Percentiles rank a stretch among this genome's conserved stretches.
Evolutionary conservation across 768 basidiomycete species (phyloP).

Genomic region (Xerocomellus amylosporus): DNA sequence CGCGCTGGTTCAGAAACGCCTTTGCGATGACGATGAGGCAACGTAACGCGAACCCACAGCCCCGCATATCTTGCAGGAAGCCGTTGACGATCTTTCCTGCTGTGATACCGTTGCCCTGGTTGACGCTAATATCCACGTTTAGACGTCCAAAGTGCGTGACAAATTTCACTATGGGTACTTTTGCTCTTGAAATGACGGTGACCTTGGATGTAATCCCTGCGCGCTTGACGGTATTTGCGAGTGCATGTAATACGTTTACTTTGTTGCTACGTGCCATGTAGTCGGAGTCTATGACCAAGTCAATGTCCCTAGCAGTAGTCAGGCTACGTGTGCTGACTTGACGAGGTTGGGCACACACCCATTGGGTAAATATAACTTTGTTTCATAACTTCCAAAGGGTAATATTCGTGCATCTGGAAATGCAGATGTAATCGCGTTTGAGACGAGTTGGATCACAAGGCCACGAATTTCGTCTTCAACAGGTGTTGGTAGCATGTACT

Average conservation of each 20-base stretch:
- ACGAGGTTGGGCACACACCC: slow-evolving; percentile 56
- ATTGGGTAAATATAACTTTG: slow-evolving; percentile 87
- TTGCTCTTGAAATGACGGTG: slow-evolving; percentile 87
- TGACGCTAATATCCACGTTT: slow-evolving; percentile 91
- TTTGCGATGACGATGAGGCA: slow-evolving; percentile 87
- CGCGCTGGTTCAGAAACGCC: slow-evolving; percentile 81
- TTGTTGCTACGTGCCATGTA: slow-evolving; percentile 71
- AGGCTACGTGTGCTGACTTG: slow-evolving; percentile 6
- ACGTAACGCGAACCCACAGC: slow-evolving; percentile 64
- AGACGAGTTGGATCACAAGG: slow-evolving; percentile 67
- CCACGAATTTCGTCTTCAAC: slow-evolving; percentile 84
- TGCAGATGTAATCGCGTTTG: slow-evolving; percentile 53
- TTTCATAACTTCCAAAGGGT: slow-evolving; percentile 92
- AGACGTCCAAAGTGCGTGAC: slow-evolving; percentile 76
- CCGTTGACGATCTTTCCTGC: slow-evolving; percentile 78
- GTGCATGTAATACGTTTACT: slow-evolving; percentile 64
- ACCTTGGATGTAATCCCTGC: slow-evolving; percentile 75
- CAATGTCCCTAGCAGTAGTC: slow-evolving; percentile 72
- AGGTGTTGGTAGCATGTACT: slow-evolving; percentile 84
- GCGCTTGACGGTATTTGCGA: slow-evolving; percentile 76
- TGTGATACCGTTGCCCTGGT: slow-evolving; percentile 80
- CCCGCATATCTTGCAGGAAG: slow-evolving; percentile 63
- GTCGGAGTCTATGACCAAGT: slow-evolving; percentile 83
- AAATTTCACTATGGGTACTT: slow-evolving; percentile 97
- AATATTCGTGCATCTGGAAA: slow-evolving; percentile 80